Evolutionary conservation across 2,329 filamentous ascomycete genomes (phyloP).

Genomic region (Coniochaeta ligniaria): DNA sequence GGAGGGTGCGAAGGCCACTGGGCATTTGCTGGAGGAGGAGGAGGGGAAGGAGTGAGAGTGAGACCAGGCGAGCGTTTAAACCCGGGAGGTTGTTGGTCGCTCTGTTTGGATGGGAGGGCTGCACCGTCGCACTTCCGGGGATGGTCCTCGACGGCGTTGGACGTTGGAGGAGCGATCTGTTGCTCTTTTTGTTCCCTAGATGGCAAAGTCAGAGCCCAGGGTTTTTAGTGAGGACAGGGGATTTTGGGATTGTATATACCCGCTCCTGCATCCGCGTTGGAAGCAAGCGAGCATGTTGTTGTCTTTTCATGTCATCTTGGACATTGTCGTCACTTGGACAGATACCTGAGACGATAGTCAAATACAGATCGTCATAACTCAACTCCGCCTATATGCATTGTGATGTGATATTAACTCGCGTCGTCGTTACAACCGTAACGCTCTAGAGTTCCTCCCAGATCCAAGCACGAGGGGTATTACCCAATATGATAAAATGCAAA

Average conservation of each 20-base stretch:
- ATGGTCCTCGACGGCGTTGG: neutral
- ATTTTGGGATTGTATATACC: neutral
- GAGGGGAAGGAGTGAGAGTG: neutral
- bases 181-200: neutral
- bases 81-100: neutral
- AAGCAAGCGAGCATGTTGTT: neutral
- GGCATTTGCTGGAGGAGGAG: constrained; percentile 6
- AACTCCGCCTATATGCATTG: neutral
- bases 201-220: neutral
- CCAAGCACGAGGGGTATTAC: neutral
- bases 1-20: constrained; percentile 17
- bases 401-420: neutral
- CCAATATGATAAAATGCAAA: neutral
- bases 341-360: neutral
- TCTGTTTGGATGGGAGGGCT: neutral
- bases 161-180: neutral
- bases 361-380: neutral
- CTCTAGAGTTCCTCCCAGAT: neutral
- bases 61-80: neutral
- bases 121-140: neutral
- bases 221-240: neutral
- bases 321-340: neutral
- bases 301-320: neutral
- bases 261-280: neutral
- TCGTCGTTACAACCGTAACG: neutral